phyloP scores from a whole-genome alignment of 352 stramenopile species.

The Peronospora farinosa region DNA sequence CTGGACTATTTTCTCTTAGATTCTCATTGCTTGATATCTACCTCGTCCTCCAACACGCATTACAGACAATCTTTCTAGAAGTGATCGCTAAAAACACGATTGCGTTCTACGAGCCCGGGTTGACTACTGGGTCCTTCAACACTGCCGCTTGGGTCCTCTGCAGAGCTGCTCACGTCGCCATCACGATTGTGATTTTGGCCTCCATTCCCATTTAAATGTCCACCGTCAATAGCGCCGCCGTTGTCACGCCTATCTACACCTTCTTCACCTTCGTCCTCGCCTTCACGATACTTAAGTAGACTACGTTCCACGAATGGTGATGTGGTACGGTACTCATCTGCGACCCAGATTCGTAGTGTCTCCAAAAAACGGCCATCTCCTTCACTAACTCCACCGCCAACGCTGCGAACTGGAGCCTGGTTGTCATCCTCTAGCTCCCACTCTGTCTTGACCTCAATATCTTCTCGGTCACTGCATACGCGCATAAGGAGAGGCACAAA shows the following conservation, averaged over 20 bases:
- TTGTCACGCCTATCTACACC: slow-evolving; percentile 24
- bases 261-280: slow-evolving; percentile 45
- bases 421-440: slow-evolving; percentile 82
- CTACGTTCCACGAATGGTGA: slow-evolving; percentile 82
- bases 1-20: too few species aligned
- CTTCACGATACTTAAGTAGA: slow-evolving; percentile 74
- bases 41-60: too few species aligned
- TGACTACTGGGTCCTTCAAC: slow-evolving; percentile 35
- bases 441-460: slow-evolving; percentile 82
- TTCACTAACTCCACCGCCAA: slow-evolving; percentile 49
- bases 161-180: not conserved
- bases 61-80: slow-evolving; percentile 29
- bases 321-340: slow-evolving; percentile 79
- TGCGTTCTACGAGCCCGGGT: slow-evolving; percentile 44
- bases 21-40: too few species aligned
- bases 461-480: slow-evolving; percentile 68
- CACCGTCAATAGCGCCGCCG: slow-evolving; percentile 11
- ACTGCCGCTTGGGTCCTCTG: slow-evolving; percentile 5
- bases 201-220: slow-evolving; percentile 11
- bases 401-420: slow-evolving; percentile 52
- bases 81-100: slow-evolving; percentile 48
- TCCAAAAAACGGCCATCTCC: slow-evolving; percentile 69
- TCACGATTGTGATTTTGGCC: slow-evolving; percentile 2
- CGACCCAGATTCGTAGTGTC: slow-evolving; percentile 80
- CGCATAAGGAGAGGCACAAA: slow-evolving; percentile 76